Evolutionary conservation across 192 early-diverging fungal genomes (phyloP), one percentile per base, ranked within the genome.

Genomic region (Linnemannia exigua): DNA sequence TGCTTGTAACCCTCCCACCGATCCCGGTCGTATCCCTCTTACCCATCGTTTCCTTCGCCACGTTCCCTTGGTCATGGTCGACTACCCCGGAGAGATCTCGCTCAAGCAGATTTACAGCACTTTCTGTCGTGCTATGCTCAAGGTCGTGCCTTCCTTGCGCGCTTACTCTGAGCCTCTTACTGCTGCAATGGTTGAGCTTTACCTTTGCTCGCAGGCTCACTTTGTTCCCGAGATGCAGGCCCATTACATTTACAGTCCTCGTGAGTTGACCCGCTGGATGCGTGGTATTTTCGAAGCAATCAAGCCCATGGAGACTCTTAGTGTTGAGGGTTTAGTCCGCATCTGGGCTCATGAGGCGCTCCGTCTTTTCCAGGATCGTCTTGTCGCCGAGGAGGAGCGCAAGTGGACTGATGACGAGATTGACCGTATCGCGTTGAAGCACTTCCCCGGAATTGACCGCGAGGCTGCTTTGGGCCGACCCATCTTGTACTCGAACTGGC

Each of bases 1-100:
- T 72, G 99, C 99, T 17, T 99, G 99, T 90, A 99, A 99, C 81
- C 99, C 99, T 78, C 99, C 99, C 0, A 99, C 98, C 0, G 99
- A 99, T 88, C 97, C 98, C 38, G 99, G 99, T 47, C 97, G 99
- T 83, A 97, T 99, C 16, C 96, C 96, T 22, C 88, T 99, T 69
- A 95, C 96, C 69, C 97, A 97, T 77, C 93, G 99, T 81, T 99
- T 99, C 94, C 91, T 99, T 74, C 95, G 98, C 22, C 98, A 99
- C 78, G 95, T 98, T 44, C 98, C 99, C 36, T 89, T 99, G 44
- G 94, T 99, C 17, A 94, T 99, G 95, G 99, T 99, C 12, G 98
- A 99, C 82, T 99, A 99, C 81, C 97, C 99, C 37, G 98, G 98
- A 69, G 93, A 95, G 89, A 88, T 93, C 15, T 97, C 99, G 22